Evolutionary conservation across 169 alveolate genomes (phyloP), one percentile per base, ranked within the genome.

Genomic region (Plasmodium falciparum): DNA sequence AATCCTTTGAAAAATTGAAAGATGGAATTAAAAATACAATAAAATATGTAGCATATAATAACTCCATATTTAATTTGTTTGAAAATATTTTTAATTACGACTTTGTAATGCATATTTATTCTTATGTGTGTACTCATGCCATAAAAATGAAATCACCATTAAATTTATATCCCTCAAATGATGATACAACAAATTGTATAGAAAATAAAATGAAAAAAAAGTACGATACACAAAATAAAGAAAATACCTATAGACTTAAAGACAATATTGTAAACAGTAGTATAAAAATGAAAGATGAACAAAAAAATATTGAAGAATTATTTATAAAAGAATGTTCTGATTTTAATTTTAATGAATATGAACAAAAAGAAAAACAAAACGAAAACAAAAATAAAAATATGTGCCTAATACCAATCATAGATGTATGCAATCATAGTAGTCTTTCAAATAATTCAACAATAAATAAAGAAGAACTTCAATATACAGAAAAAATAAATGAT

Each of bases 381-480:
- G 91, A 83, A 83, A 49, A 49, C 12, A 85, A 83, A 70, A 83
- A 83, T 47, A 83, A 45, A 52, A 47, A 69, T 33, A 83, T 83
- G 91, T 83, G 91, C 22, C 50, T 83, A 70, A 83, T 83, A 54
- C 91, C 91, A 9, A 29, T 83, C 7, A 83, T 83, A 69, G 91
- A 83, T 62, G 61, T 83, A 20, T 83, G 91, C 45, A 83, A 83
- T 73, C 91, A 83, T 26, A 83, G 74, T 62, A 83, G 17, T 63
- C 26, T 58, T 26, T 39, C 29, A 29, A 49, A 6, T 13, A 83
- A 83, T 73, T 56, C 86, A 59, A 24, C 71, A 15, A 69, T 83
- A 17, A 67, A 83, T 17, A 83, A 83, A 54, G 74, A 58, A 15
- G 58, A 0, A 2, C 6, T 76, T 39, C 11, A 39, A 39, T 39